Evolutionary conservation across 345 rosid species (phyloP).

Genomic region (Pelargonium nanum): DNA sequence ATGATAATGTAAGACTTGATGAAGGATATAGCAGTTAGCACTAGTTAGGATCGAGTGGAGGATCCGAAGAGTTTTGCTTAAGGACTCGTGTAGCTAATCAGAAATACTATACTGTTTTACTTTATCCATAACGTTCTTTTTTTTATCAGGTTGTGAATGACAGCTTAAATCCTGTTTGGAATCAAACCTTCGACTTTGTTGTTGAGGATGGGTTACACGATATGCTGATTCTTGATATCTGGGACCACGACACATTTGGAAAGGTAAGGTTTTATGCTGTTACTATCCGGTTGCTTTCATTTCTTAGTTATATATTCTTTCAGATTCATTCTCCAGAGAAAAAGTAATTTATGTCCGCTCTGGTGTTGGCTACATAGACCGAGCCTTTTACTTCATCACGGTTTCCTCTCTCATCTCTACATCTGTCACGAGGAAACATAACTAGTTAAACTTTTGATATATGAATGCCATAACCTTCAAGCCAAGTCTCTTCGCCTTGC

Average conservation of each 20-base stretch:
- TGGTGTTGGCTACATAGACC: no score
- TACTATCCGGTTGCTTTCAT: background rate
- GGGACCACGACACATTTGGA: conserved; percentile 81
- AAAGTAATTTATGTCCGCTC: background rate
- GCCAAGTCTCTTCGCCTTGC: no score
- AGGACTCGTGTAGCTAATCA: no score
- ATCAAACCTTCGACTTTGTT: conserved; percentile 85
- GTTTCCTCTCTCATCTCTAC: no score
- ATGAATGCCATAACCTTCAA: no score
- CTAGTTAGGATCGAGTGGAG: no score
- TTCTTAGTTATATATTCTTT: background rate
- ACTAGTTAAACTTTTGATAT: no score
- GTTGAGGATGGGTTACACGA: conserved; percentile 93
- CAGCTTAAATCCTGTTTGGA: conserved; percentile 85
- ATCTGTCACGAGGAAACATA: no score
- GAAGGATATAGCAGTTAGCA: no score
- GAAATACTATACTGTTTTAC: background rate
- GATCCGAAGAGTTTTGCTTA: no score
- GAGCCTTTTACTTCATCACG: no score
- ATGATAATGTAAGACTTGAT: no score
- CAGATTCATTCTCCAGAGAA: background rate
- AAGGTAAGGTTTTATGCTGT: conserved; percentile 33
- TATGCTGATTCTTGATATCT: conserved; percentile 58
- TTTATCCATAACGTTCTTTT: background rate
- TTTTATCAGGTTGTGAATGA: conserved; percentile 54